Percentiles rank a stretch among this genome's conserved stretches.
These are phyloP conservation scores for Plasmodium gonderi DNA, from an alignment of 169 alveolate genomes.

Conservation along the genomic window DNA sequence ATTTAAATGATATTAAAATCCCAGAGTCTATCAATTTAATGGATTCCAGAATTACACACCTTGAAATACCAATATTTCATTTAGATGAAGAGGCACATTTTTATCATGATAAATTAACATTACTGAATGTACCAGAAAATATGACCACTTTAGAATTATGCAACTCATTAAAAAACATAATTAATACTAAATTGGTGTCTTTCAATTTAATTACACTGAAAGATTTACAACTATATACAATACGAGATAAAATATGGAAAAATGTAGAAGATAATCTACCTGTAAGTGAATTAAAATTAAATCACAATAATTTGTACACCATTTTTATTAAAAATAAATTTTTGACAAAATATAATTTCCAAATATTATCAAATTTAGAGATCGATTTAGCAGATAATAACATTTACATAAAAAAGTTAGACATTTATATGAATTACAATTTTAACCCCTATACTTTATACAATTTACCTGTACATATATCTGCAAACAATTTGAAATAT, in stretches of 20 bases:
- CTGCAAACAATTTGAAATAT: conserved; percentile 27
- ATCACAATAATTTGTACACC: conserved; percentile 22
- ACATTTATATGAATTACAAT: conserved; percentile 48
- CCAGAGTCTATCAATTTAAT: conserved; percentile 25
- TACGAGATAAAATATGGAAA: conserved; percentile 38
- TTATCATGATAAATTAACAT: conserved; percentile 27
- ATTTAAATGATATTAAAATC: conserved; percentile 20
- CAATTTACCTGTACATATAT: conserved; percentile 23
- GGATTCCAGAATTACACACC: conserved; percentile 17
- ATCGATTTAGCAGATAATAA: conserved; percentile 48
- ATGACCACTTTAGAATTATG: conserved; percentile 17
- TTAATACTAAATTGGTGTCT: conserved; percentile 11
- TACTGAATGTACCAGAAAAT: conserved; percentile 56
- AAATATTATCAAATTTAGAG: conserved; percentile 32
- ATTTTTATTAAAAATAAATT: conserved; percentile 5
- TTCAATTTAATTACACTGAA: conserved; percentile 1
- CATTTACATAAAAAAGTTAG: conserved; percentile 44
- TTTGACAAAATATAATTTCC: conserved; percentile 27
- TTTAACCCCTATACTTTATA: conserved; percentile 27
- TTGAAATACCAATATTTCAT: conserved; percentile 66
- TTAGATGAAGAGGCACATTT: conserved; percentile 34
- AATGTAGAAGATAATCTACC: conserved; percentile 1
- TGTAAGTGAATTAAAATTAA: conserved; percentile 22
- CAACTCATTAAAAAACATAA: conserved; percentile 7
- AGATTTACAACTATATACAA: conserved; percentile 31